Percentiles rank a stretch among this genome's conserved stretches.
These are phyloP conservation scores for Entonaema liquescens DNA, from an alignment of 495 filamentous ascomycete genomes.

Conservation along the genomic window DNA sequence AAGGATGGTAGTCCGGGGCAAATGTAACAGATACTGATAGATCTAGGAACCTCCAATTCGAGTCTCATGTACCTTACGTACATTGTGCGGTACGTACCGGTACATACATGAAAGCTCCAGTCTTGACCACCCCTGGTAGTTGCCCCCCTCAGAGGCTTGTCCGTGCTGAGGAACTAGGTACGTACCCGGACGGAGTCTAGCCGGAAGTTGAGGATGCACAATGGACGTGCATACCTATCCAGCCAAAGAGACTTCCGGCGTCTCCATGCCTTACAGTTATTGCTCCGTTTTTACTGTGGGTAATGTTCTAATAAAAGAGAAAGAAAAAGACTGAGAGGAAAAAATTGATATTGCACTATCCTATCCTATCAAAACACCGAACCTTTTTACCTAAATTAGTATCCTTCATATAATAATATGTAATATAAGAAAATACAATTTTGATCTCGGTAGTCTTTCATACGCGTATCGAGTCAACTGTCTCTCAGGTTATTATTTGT, in stretches of 20 bases:
- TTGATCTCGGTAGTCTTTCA: neutral
- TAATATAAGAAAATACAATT: neutral
- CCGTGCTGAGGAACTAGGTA: conserved; percentile 17
- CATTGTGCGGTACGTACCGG: conserved; percentile 31
- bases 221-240: conserved; percentile 29
- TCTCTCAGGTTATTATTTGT: neutral
- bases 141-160: conserved; percentile 18
- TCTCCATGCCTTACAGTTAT: conserved; percentile 31
- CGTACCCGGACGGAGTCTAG: conserved; percentile 33
- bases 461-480: neutral
- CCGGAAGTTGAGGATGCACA: conserved; percentile 27
- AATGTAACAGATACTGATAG: conserved; percentile 41
- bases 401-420: neutral
- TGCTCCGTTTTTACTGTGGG: conserved; percentile 27
- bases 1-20: conserved; percentile 44
- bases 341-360: neutral
- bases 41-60: conserved; percentile 39
- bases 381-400: conserved; percentile 9
- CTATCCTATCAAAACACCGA: conserved; percentile 9
- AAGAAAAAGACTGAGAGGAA: neutral
- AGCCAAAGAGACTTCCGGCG: conserved; percentile 20
- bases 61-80: conserved; percentile 36
- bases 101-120: conserved; percentile 25
- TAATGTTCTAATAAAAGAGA: conserved; percentile 34
- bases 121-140: conserved; percentile 12